Evolutionary conservation across 129 eudicot genomes (phyloP).

Genomic region (sunflower (Helianthus annuus)): HanXRQr2.0-SUNRISE NC_035438.2:121737657-121738156

Average conservation of each 20-base stretch:
- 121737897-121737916: conserved; percentile 87
- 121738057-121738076: conserved; percentile 83
- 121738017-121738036: conserved; percentile 80
- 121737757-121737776: conserved; percentile 99
- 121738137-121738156: not conserved
- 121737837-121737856: not conserved
- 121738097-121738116: not conserved
- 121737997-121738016: conserved; percentile 98
- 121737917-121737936: conserved; percentile 94
- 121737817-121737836: conserved; percentile 10
- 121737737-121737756: conserved; percentile 18
- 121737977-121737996: conserved; percentile 99
- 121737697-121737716: not conserved
- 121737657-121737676: not conserved
- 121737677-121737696: not conserved
- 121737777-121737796: conserved; percentile 97
- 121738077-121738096: conserved; percentile 62
- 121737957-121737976: conserved; percentile 98
- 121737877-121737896: not conserved
- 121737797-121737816: conserved; percentile 94
- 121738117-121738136: conserved; percentile 2
- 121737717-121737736: not conserved
- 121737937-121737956: conserved; percentile 95
- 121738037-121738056: conserved; percentile 77
- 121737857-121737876: conserved; percentile 20